Percentiles rank a stretch among this genome's conserved stretches.
phyloP scores from a whole-genome alignment of 2,329 filamentous ascomycete genomes.

The Shiraia bambusicola region DNA sequence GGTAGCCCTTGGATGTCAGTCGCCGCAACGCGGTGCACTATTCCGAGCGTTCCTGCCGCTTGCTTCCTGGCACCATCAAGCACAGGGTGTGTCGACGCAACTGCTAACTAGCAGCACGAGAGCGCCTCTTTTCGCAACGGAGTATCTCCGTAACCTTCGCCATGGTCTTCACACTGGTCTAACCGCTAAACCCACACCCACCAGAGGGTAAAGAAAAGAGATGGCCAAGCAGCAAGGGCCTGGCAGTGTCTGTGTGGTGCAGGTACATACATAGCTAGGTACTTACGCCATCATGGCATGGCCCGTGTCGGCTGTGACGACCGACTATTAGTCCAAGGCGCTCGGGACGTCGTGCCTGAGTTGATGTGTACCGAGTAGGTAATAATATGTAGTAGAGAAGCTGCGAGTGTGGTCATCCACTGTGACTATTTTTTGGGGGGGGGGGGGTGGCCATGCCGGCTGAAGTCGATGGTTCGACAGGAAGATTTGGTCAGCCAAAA shows the following conservation, averaged over 20 bases:
- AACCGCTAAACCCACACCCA: conserved; percentile 22
- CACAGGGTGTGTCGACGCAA: conserved; percentile 16
- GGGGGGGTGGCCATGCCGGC: conserved; percentile 15
- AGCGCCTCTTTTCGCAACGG: conserved; percentile 28
- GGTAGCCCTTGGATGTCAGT: conserved; percentile 7
- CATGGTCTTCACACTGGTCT: conserved; percentile 12
- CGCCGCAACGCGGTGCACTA: conserved; percentile 20
- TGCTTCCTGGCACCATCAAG: conserved; percentile 18
- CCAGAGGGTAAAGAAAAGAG: conserved; percentile 28
- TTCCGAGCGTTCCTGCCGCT: conserved; percentile 20
- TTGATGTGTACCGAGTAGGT: conserved; percentile 7
- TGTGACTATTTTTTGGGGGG: no score
- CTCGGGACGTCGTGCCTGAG: conserved; percentile 37
- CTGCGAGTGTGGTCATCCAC: conserved; percentile 4
- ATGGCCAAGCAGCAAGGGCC: conserved; percentile 8
- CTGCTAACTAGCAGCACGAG: conserved; percentile 13
- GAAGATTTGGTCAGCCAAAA: conserved; percentile 14
- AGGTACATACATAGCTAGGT: conserved; percentile 19
- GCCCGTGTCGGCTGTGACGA: conserved; percentile 10
- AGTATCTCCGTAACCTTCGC: conserved; percentile 8
- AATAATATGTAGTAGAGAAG: conserved; percentile 9
- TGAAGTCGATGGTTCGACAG: conserved; percentile 26
- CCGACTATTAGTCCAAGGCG: conserved; percentile 9
- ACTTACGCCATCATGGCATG: conserved; percentile 10
- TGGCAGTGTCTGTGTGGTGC: conserved; percentile 31